Conservation (phyloP, 108 stramenopile genomes). For the Skeletonema tropicum region DNA sequence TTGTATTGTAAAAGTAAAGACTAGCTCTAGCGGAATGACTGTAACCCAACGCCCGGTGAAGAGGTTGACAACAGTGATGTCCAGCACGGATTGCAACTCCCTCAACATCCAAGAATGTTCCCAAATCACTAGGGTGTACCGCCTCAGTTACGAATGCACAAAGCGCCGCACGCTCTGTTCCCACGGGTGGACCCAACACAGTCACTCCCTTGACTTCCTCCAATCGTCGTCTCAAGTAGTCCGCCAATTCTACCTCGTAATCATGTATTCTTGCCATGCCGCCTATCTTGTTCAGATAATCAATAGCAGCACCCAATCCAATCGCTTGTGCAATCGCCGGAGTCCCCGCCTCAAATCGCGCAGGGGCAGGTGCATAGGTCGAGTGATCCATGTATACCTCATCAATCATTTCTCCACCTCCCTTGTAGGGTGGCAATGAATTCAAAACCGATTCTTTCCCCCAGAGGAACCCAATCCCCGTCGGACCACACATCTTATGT, state of each 20-base stretch:
- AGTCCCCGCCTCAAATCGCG: slow-evolving; percentile 96
- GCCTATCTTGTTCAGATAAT: slow-evolving; percentile 80
- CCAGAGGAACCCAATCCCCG: slow-evolving; percentile 97
- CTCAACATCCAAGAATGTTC: slow-evolving; percentile 95
- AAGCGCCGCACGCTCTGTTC: slow-evolving; percentile 77
- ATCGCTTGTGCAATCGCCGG: slow-evolving; percentile 95
- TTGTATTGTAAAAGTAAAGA: slow-evolving; percentile 90
- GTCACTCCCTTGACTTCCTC: slow-evolving; percentile 75
- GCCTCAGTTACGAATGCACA: slow-evolving; percentile 83
- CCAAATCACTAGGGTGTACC: slow-evolving; percentile 93
- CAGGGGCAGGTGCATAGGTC: slow-evolving; percentile 89
- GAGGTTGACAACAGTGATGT: slow-evolving; percentile 97
- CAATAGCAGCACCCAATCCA: slow-evolving; percentile 89
- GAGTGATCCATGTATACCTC: slow-evolving; percentile 85
- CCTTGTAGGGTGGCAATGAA: slow-evolving; percentile 90
- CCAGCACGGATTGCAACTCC: slow-evolving; percentile 95
- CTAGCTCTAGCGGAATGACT: slow-evolving; percentile 88
- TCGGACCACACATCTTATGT: slow-evolving; percentile 98
- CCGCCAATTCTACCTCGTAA: slow-evolving; percentile 86
- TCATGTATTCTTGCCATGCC: slow-evolving; percentile 88
- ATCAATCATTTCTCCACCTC: slow-evolving; percentile 98
- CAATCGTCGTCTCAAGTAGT: slow-evolving; percentile 79
- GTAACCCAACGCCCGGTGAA: slow-evolving; percentile 88
- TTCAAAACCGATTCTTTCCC: slow-evolving; percentile 77
- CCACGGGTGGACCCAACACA: slow-evolving; percentile 75